Evolutionary conservation across 1,284 basidiomycete genomes (phyloP), one percentile per base, ranked within the genome.

Genomic region (Pascua guehoae): DNA sequence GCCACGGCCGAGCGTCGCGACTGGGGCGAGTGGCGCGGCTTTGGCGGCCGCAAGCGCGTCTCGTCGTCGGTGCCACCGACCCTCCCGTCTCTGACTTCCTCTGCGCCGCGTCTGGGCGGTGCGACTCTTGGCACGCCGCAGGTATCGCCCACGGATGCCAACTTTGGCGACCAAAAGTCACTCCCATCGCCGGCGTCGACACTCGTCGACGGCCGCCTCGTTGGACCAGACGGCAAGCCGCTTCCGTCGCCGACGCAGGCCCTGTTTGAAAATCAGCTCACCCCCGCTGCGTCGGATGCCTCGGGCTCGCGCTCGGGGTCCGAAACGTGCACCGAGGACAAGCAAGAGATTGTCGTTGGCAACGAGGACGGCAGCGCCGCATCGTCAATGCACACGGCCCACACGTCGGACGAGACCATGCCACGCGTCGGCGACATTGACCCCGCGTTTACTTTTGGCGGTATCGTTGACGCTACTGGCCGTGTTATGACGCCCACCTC

Each of bases 1-100:
- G 44, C 45, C 40, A 40, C 42, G 15, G 47, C 24, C 46, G 17
- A 45, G 41, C 37, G 53, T 54, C 15, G 37, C 58, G 1, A 47
- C 65, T 71, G 72, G 72, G 53, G 61, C 18, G 68, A 72, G 38
- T 72, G 70, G 71, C 69, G 68, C 46, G 69, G 70, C 17, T 57
- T 75, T 39, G 58, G 61, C 24, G 54, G 51, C 47, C 61, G 54
- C 24, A 68, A 68, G 54, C 57, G 67, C 46, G 58, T 64, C 5
- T 67, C 69, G 2, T 63, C 64, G 5, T 41, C 37, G 32, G 37
- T 15, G 36, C 16, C 10, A 17, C 7, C 38, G 10, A 49, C 43
- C 36, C 53, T 49, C 12, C 41, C 56, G 11, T 45, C 48, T 24
- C 32, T 52, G 4, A 49, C 51, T 5, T 59, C 61, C 2, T 49